A percentile compares a stretch with the other conserved stretches of the same genome.
Conservation (phyloP, 2,329 filamentous ascomycete species). For the Aspergillus tanneri region DNA sequence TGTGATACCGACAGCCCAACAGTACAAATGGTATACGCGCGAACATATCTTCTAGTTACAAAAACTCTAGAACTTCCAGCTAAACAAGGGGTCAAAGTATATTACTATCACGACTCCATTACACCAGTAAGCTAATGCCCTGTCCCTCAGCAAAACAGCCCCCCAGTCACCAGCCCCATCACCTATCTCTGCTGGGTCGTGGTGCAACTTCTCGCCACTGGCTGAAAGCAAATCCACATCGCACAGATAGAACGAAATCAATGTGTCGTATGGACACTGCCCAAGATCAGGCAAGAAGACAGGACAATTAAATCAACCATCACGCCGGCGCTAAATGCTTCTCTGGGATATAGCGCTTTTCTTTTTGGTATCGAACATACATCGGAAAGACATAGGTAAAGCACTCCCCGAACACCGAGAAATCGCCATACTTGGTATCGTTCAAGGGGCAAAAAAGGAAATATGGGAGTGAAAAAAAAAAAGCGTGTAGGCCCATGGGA, state of each 20-base stretch:
- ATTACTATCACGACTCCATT: no score
- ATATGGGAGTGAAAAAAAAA: conserved; percentile 1
- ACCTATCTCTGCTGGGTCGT: no score
- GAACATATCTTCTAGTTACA: no score
- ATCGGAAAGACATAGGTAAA: not conserved
- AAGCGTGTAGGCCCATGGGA: conserved; percentile 1
- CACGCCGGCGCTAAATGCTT: conserved; percentile 7
- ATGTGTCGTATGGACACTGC: not conserved
- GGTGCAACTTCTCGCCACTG: no score
- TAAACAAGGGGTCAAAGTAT: no score
- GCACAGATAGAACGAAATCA: conserved; percentile 3
- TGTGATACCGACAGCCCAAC: no score
- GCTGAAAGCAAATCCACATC: not conserved
- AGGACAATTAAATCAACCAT: not conserved
- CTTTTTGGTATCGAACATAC: conserved; percentile 1
- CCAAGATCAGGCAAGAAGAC: not conserved
- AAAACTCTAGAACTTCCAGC: no score
- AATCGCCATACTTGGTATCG: conserved; percentile 18
- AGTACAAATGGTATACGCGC: no score
- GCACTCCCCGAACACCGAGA: conserved; percentile 1
- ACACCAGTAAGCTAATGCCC: no score
- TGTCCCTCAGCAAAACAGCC: not conserved
- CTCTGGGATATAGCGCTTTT: conserved; percentile 6
- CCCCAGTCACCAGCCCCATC: no score
- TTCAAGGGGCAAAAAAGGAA: conserved; percentile 6